Evolutionary conservation across 2,329 filamentous ascomycete species (phyloP), one percentile per base, ranked within the genome.

Genomic region (Arthroderma sp.): DNA sequence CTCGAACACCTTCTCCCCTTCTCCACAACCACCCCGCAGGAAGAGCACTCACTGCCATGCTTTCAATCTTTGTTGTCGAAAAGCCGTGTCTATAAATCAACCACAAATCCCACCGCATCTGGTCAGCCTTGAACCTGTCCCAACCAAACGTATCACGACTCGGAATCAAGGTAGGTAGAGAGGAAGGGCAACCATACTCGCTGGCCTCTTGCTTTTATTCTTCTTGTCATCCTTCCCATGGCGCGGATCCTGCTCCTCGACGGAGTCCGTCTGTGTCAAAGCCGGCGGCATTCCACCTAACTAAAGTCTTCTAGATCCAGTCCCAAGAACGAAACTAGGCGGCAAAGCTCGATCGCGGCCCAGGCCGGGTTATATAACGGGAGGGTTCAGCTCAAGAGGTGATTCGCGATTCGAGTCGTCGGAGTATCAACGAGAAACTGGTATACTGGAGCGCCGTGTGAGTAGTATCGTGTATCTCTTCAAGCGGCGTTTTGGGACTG

Each of bases 31-130:
- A 8, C 8, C 32, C 22, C 9, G 28, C 36, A 43, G 44, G 46
- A 43, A 53, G 38, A 44, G 39, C 36, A 77, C 86, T 67, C 73
- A 93, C 83, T 98, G 91, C 91, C 91, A 98, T 70, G 91, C 91
- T 69, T 96, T 95, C 65, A 98, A 69, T 61, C 91, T 81, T 67
- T 98, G 91, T 63, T 98, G 91, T 57, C 91, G 78, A 63, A 96
- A 98, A 7, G 91, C 91, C 48, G 89, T 96, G 69, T 96, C 86
- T 94, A 59, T 45, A 40, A 39, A 6, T 4, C 11, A 36, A 22
- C 8, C 38, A 41, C 8, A 28, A 39, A 15, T 8, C 33, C 11
- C 36, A 30, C 32, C 34, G 36, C 43, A 48, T 44, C 38, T 29
- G 32, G 33, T 36, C 41, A 43, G 41, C 41, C 34, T 22, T 28